Evolutionary conservation across 148 eudicot species (phyloP).

Genomic region (Camellia sinensis): DNA sequence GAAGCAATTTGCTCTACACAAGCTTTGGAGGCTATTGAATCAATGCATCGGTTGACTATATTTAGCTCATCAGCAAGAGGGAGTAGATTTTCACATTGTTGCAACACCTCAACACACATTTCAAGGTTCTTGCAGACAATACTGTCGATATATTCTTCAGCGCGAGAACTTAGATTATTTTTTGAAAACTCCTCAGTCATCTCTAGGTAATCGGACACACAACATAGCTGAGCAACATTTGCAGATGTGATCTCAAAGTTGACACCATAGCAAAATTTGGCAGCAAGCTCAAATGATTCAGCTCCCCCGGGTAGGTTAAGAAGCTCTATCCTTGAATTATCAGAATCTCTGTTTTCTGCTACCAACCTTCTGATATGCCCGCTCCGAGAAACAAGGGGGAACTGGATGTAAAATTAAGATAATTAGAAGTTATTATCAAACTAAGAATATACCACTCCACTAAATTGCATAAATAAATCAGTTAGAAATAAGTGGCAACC

Average conservation of each 20-base stretch:
- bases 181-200: conserved; percentile 75
- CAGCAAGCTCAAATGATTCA: conserved; percentile 79
- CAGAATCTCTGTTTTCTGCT: conserved; percentile 61
- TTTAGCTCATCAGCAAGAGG: conserved; percentile 89
- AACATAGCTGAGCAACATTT: conserved; percentile 76
- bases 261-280: conserved; percentile 85
- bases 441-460: background rate
- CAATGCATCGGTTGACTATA: conserved; percentile 66
- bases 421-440: background rate
- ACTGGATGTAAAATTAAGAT: conserved; percentile 40
- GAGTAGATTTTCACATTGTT: conserved; percentile 77
- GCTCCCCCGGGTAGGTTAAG: conserved; percentile 73
- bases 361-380: conserved; percentile 74
- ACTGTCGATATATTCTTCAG: conserved; percentile 70
- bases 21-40: conserved; percentile 86
- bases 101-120: conserved; percentile 74
- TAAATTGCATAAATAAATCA: background rate
- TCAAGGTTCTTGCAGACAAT: conserved; percentile 79
- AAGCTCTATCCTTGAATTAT: conserved; percentile 55
- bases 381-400: conserved; percentile 86
- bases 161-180: conserved; percentile 71
- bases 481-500: background rate
- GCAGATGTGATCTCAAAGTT: conserved; percentile 82
- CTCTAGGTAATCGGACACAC: conserved; percentile 76
- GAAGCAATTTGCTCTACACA: conserved; percentile 93